Conservation (phyloP, 768 basidiomycete genomes). For the Lactarius sanguifluus region DNA sequence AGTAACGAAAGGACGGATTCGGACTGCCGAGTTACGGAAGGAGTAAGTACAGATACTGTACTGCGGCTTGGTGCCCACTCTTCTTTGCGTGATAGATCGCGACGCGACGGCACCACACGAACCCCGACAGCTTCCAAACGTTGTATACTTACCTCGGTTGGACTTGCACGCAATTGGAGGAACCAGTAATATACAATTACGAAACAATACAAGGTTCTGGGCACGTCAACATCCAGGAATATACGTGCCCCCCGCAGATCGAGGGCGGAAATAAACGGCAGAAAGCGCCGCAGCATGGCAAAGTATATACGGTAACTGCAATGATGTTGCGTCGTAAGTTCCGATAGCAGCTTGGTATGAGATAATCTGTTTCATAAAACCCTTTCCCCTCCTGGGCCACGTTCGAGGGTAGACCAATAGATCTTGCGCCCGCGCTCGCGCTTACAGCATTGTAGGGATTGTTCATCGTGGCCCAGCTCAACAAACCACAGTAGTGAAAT, state of each 20-base stretch:
- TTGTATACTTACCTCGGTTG: background rate
- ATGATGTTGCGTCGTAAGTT: slow-evolving; percentile 1
- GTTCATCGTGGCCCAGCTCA: background rate
- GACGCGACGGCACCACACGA: background rate
- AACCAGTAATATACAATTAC: background rate
- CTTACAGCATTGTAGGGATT: slow-evolving; percentile 4
- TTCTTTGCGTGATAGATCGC: slow-evolving; percentile 3
- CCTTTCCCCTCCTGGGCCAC: slow-evolving; percentile 4
- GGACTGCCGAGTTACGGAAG: background rate
- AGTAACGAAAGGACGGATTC: background rate
- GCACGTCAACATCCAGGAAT: background rate
- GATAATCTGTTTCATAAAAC: background rate
- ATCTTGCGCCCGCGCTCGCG: background rate
- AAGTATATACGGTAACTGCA: background rate
- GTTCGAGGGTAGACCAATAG: slow-evolving; percentile 16
- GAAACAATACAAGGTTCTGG: background rate
- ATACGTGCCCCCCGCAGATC: background rate
- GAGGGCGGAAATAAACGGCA: slow-evolving; percentile 1
- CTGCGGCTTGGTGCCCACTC: background rate
- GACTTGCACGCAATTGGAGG: background rate
- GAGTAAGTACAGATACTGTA: background rate
- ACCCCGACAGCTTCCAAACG: background rate
- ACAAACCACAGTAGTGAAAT: background rate
- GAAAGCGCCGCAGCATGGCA: background rate
- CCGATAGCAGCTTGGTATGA: background rate